Percentiles rank a stretch among this genome's conserved stretches.
Evolutionary conservation across 768 basidiomycete genomes (phyloP).

Genomic region (Punctularia strigosozonata): DNA sequence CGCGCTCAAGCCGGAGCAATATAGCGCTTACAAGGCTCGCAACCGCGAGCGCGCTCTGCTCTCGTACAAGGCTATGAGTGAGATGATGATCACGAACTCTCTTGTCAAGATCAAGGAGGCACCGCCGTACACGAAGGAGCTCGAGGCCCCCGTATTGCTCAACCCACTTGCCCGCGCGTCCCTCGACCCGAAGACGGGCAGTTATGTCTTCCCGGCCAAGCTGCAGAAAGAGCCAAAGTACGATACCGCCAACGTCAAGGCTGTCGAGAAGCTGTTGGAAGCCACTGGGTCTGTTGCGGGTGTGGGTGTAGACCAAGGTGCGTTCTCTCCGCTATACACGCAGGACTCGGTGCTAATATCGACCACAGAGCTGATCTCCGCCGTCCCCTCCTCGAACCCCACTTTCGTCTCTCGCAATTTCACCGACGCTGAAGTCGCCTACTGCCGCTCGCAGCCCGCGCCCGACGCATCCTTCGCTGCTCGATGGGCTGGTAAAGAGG

Average conservation of each 20-base stretch:
- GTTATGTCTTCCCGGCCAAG: slow-evolving; percentile 67
- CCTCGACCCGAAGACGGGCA: slow-evolving; percentile 74
- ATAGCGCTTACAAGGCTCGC: slow-evolving; percentile 63
- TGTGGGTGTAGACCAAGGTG: slow-evolving; percentile 85
- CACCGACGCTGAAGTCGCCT: slow-evolving; percentile 75
- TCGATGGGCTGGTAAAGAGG: slow-evolving; percentile 96
- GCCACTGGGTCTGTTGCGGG: slow-evolving; percentile 44
- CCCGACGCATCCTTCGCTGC: slow-evolving; percentile 88
- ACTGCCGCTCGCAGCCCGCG: slow-evolving; percentile 82
- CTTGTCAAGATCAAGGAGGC: slow-evolving; percentile 92
- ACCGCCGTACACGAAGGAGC: slow-evolving; percentile 78
- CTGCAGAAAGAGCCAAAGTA: slow-evolving; percentile 36
- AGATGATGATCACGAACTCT: slow-evolving; percentile 90
- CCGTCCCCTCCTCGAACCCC: slow-evolving; percentile 81
- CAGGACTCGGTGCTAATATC: slow-evolving; percentile 5
- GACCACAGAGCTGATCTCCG: slow-evolving; percentile 71
- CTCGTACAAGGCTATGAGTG: slow-evolving; percentile 86
- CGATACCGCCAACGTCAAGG: slow-evolving; percentile 58
- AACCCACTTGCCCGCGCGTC: slow-evolving; percentile 87
- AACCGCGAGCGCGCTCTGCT: slow-evolving; percentile 55
- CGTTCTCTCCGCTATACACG: slow-evolving; percentile 9
- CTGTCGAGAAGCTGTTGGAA: slow-evolving; percentile 43
- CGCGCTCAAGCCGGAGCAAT: slow-evolving; percentile 64
- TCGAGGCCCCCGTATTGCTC: slow-evolving; percentile 78
- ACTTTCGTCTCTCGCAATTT: slow-evolving; percentile 90